Percentiles rank a stretch among this genome's conserved stretches.
Conservation (phyloP, 768 basidiomycete genomes). For the Mycena filopes region DNA sequence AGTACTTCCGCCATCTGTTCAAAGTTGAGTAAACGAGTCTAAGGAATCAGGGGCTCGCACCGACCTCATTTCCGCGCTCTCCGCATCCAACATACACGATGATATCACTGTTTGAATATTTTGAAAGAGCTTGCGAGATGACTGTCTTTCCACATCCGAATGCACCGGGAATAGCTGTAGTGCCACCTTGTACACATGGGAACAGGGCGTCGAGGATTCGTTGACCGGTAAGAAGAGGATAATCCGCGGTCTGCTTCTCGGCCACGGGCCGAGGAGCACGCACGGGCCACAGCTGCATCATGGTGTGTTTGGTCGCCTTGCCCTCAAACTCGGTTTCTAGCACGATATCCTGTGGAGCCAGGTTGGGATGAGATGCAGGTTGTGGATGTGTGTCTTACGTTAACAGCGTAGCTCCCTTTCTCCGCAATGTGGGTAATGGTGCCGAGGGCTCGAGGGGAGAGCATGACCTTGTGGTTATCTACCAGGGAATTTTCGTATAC, state of each 20-base stretch:
- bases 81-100: conserved; percentile 99
- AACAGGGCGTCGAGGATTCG: conserved; percentile 97
- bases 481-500: conserved; percentile 99
- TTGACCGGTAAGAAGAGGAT: conserved; percentile 94
- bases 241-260: conserved; percentile 95
- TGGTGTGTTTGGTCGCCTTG: conserved; percentile 89
- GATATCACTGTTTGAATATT: conserved; percentile 99
- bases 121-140: conserved; percentile 97
- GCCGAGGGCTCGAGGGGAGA: conserved; percentile 92
- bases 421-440: conserved; percentile 94
- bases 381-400: conserved; percentile 61
- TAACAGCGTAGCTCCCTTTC: conserved; percentile 91
- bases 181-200: conserved; percentile 98
- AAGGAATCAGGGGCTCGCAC: conserved; percentile 26
- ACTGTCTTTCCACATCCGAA: conserved; percentile 99
- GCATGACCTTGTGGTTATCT: conserved; percentile 97
- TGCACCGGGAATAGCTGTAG: conserved; percentile 97
- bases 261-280: conserved; percentile 95
- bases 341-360: conserved; percentile 78
- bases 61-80: conserved; percentile 95
- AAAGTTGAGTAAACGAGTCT: conserved; percentile 14
- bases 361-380: conserved; percentile 3
- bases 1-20: conserved; percentile 95
- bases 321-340: conserved; percentile 98
- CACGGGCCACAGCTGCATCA: conserved; percentile 99